These are phyloP conservation scores for Suhomyces bribrorum DNA, from an alignment of 1,139 yeast genomes.

Conservation along the genomic window DNA sequence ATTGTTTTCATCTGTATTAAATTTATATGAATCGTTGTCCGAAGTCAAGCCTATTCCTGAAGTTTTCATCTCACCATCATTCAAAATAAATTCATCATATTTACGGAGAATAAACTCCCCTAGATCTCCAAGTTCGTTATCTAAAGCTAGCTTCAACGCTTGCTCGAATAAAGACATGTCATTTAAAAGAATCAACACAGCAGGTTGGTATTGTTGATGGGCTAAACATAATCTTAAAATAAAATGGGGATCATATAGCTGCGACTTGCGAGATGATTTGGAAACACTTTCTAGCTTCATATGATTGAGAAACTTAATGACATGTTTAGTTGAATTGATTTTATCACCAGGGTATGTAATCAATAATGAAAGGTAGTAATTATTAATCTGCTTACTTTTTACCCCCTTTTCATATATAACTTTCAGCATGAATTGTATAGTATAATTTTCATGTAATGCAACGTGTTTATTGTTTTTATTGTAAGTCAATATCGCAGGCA, in stretches of 20 bases:
- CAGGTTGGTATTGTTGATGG: slow-evolving; percentile 59
- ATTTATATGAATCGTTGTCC: slow-evolving; percentile 8
- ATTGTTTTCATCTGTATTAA: slow-evolving; percentile 2
- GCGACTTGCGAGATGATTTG: slow-evolving; percentile 12
- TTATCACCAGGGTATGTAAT: slow-evolving; percentile 54
- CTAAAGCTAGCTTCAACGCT: slow-evolving; percentile 75
- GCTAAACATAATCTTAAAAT: slow-evolving; percentile 72
- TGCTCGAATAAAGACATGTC: slow-evolving; percentile 71
- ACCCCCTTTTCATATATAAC: slow-evolving; percentile 55
- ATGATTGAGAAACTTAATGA: slow-evolving; percentile 32
- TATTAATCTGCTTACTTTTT: slow-evolving; percentile 59
- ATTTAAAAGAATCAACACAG: slow-evolving; percentile 68
- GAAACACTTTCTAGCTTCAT: slow-evolving; percentile 21
- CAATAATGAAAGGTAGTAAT: slow-evolving; percentile 70
- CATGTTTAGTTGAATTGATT: slow-evolving; percentile 32
- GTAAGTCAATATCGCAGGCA: slow-evolving; percentile 77
- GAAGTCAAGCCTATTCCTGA: slow-evolving; percentile 4
- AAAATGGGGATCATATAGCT: slow-evolving; percentile 65
- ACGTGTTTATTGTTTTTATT: slow-evolving; percentile 45
- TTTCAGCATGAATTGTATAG: slow-evolving; percentile 62
- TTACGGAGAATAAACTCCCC: slow-evolving; percentile 45
- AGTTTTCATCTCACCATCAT: slow-evolving; percentile 13
- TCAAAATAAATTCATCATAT: slow-evolving; percentile 30
- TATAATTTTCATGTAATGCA: slow-evolving; percentile 53
- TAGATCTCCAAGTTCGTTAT: slow-evolving; percentile 58